Conservation (phyloP, 2,329 filamentous ascomycete species). For the Colletotrichum salicis region DNA sequence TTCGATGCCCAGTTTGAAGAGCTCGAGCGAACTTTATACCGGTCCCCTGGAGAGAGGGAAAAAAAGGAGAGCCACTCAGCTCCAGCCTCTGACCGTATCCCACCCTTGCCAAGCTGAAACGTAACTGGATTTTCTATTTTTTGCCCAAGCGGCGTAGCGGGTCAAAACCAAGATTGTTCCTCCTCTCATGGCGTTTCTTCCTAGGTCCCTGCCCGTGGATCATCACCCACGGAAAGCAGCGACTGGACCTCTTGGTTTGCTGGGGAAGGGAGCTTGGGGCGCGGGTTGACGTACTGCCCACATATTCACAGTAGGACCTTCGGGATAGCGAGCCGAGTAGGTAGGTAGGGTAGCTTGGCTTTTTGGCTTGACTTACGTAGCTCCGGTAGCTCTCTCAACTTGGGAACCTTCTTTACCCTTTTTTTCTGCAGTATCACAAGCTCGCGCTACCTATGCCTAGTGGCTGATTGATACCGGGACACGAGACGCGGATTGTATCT, state of each 20-base stretch:
- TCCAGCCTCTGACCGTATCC: background rate
- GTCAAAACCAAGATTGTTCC: slow-evolving; percentile 15
- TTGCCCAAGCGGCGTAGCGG: background rate
- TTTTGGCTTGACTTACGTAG: background rate
- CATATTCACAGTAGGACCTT: background rate
- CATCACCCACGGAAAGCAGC: background rate
- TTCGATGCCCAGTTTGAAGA: background rate
- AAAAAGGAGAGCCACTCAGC: background rate
- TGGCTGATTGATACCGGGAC: slow-evolving; percentile 13
- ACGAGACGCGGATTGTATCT: slow-evolving; percentile 21
- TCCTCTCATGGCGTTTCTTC: background rate
- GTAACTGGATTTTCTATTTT: background rate
- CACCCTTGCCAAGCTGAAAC: slow-evolving; percentile 17
- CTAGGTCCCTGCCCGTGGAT: too few species aligned
- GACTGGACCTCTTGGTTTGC: background rate
- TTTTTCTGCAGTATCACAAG: background rate
- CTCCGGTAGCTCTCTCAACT: background rate
- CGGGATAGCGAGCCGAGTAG: background rate
- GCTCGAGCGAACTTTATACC: background rate
- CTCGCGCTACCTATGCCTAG: background rate
- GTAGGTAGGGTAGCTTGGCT: background rate
- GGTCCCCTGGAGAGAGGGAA: background rate
- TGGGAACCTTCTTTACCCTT: background rate
- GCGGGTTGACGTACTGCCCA: slow-evolving; percentile 15
- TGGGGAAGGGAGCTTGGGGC: slow-evolving; percentile 6